phyloP scores from a whole-genome alignment of 192 early-diverging fungal species.

The Umbelopsis ramanniana region DNA sequence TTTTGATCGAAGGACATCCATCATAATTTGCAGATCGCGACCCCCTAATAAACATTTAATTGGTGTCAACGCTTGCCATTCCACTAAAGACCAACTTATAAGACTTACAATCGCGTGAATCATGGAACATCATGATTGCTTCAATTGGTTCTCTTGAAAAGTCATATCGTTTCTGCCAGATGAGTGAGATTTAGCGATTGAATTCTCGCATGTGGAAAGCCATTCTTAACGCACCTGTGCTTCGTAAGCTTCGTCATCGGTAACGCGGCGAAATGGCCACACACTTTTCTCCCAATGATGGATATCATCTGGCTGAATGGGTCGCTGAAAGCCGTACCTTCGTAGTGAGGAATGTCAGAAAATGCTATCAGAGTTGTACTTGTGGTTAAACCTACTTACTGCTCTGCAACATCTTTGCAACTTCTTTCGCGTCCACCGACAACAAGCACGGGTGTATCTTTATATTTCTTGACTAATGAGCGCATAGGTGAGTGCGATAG shows the following conservation, averaged over 20 bases:
- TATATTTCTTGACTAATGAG: conserved; percentile 61
- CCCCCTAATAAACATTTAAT: conserved; percentile 56
- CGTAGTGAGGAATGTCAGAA: neutral
- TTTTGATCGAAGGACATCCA: conserved; percentile 70
- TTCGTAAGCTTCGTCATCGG: conserved; percentile 13
- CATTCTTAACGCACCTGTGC: conserved; percentile 23
- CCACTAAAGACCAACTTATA: neutral
- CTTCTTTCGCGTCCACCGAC: conserved; percentile 68
- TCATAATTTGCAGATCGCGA: conserved; percentile 79
- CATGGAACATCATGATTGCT: conserved; percentile 84
- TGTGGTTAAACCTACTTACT: conserved; percentile 46
- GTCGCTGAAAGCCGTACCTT: conserved; percentile 73
- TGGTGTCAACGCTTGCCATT: neutral
- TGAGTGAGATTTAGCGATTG: neutral
- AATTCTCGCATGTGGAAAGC: neutral
- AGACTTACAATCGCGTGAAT: conserved; percentile 72
- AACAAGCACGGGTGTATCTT: conserved; percentile 68
- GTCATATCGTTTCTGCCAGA: conserved; percentile 32
- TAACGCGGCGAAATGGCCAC: conserved; percentile 66
- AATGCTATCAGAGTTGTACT: neutral
- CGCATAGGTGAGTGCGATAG: conserved; percentile 90
- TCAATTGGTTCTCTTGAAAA: conserved; percentile 60
- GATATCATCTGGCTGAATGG: conserved; percentile 71
- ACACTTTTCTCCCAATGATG: conserved; percentile 61
- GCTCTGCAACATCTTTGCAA: conserved; percentile 66